Base-by-base conservation (phyloP, 1,284 basidiomycete genomes). In the Cerioporus squamosus region DNA sequence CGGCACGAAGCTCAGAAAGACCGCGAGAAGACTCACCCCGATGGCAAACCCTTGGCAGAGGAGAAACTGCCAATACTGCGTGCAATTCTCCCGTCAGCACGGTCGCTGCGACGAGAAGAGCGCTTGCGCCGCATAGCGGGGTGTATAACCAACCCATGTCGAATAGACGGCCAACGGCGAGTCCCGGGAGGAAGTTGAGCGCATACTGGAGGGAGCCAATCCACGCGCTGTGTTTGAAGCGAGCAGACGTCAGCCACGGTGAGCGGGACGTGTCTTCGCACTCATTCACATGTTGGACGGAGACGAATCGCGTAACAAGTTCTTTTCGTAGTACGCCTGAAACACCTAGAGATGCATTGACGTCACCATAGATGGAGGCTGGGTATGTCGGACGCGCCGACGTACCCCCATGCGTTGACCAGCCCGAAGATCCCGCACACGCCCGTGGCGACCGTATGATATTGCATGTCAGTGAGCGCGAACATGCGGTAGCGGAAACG, bases 171-270 rank as follows among this genome's bases (percentile, higher is more conserved):
- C 84, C 84, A 17, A 75, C 72, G 23, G 84, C 53, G n/a, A 84
- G 75, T 1, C 81, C 68, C n/a, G 79, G 77, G 22, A 82, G 65
- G 51, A 84, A 81, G 10, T 77, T 74, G 5, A 82, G 69, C 12
- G 79, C 74, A 63, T 79, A 80, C 76, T 90, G 87, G 56, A 89
- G 74, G 0, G 88, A 89, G 3, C 89, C 89, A 60, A 91, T 90
- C 89, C 88, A 91, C 12, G 87, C 81, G 44, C 86, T 88, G 57
- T 2, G 20, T 51, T 10, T 10, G 5, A 29, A n/a, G n/a, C n/a
- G n/a, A 9, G 26, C 9, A 5, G 18, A 14, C 26, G 39, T 44
- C 17, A 39, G 15, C 24, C 9, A 9, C 9, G 26, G 9, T 9
- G 26, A 29, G 26, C 26, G 26, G 9, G 26, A 29, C 5, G 6